These are phyloP conservation scores for Neocucurbitaria cava DNA, from an alignment of 2,329 filamentous ascomycete genomes.

Conservation along the genomic window DNA sequence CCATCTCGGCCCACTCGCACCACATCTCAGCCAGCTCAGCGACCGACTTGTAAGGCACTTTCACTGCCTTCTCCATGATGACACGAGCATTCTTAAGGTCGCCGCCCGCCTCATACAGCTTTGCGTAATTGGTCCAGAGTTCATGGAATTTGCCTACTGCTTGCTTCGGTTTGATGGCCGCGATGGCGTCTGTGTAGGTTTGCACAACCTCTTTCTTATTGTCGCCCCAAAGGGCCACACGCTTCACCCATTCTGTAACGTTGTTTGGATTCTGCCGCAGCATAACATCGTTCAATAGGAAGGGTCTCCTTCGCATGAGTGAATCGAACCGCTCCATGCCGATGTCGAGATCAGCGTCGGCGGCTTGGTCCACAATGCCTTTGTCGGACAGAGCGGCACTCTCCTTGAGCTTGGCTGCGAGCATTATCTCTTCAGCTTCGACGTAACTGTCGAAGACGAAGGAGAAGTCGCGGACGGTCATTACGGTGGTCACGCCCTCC, in stretches of 20 bases:
- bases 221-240: constrained; percentile 92
- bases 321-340: constrained; percentile 98
- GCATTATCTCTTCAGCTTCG: constrained; percentile 96
- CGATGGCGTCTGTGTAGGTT: constrained; percentile 93
- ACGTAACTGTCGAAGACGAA: constrained; percentile 95
- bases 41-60: constrained; percentile 98
- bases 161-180: constrained; percentile 91
- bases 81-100: constrained; percentile 85
- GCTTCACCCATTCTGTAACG: constrained; percentile 95
- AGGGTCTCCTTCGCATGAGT: constrained; percentile 94
- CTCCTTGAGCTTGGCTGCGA: constrained; percentile 87
- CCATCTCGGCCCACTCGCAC: constrained; percentile 99
- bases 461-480: constrained; percentile 98
- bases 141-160: constrained; percentile 93
- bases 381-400: constrained; percentile 82
- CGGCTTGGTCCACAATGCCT: constrained; percentile 77
- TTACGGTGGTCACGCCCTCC: constrained; percentile 95
- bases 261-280: constrained; percentile 96
- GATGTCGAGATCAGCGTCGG: constrained; percentile 93
- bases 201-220: constrained; percentile 91
- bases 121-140: constrained; percentile 95
- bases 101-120: constrained; percentile 90
- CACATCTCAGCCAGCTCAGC: constrained; percentile 96
- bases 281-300: constrained; percentile 94
- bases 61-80: constrained; percentile 97